These are phyloP conservation scores for Eucalyptus microcorys DNA, from an alignment of 345 rosid genomes.

Conservation along the genomic window DNA sequence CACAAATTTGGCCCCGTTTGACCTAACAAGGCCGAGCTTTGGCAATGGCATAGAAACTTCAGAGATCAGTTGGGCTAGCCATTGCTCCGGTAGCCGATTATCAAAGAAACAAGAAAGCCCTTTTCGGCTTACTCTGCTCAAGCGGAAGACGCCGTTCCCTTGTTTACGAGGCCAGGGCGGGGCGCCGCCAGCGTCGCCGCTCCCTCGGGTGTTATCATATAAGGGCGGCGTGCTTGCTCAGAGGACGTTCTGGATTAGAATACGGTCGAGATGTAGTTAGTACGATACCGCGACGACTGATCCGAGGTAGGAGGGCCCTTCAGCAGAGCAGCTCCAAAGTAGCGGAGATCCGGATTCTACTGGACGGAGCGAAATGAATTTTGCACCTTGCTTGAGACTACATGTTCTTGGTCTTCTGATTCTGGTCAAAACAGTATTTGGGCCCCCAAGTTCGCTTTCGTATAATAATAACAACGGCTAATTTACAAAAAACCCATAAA, in stretches of 20 bases:
- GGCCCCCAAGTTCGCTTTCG: neutral
- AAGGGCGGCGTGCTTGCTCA: neutral
- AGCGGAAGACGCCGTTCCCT: neutral
- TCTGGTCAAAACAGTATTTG: neutral
- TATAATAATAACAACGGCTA: too few relatives aligned
- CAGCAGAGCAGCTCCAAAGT: neutral
- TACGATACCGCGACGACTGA: neutral
- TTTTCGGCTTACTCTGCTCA: neutral
- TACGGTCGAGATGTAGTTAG: neutral
- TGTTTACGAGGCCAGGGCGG: neutral
- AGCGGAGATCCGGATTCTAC: accelerated
- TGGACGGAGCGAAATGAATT: neutral
- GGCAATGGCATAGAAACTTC: neutral
- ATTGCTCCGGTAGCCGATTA: neutral
- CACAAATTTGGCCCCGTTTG: neutral
- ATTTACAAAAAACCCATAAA: too few relatives aligned
- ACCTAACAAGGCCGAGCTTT: neutral
- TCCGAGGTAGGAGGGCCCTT: neutral
- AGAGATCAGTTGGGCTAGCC: neutral
- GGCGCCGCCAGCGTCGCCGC: neutral
- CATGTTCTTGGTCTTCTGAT: neutral
- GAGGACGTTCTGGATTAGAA: neutral
- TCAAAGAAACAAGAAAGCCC: neutral
- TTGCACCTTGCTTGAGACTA: neutral
- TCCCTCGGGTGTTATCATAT: neutral